Evolutionary conservation across 345 rosid species (phyloP), one percentile per base, ranked within the genome.

Genomic region (Melaleuca quinquenervia): DNA sequence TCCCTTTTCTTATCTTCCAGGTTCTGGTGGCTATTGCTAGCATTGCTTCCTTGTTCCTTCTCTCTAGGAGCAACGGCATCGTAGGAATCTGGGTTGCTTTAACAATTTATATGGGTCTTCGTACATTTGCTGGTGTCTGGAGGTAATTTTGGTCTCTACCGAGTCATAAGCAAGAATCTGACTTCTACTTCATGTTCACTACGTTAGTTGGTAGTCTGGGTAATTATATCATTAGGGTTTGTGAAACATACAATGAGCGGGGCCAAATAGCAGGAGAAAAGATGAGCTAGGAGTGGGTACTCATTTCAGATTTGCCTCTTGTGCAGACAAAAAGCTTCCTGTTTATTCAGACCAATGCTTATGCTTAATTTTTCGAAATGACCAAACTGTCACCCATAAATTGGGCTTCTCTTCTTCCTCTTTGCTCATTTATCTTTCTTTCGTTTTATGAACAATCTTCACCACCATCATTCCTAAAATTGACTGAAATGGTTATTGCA

Each of bases 41-140:
- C 93, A 90, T 97, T 82, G 94, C 80, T 52, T 87, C 94, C 12
- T 74, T 96, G 32, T 88, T 91, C 84, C 78, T 91, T 70, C 95
- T 97, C 78, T 92, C 91, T 1, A 93, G 93, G 88, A 86, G 90
- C 24, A 86, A 90, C 84, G 99, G 99, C 11, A 95, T 96, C 53
- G 70, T 95, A 26, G 99, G 99, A 58, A 94, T 97, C 29, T 97
- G 99, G 99, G 50, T 92, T 86, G 98, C 98, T 82, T 87, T 97
- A 76, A 93, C 99, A 48, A 93, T 97, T 44, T 97, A 93, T 85
- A 97, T 97, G 98, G 94, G 86, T 78, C 94, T 97, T 11, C 95
- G 99, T 5, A 88, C 93, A 22, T 88, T 94, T 82, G 98, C 98
- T 48, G 99, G 99, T 83, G 84, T 94, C 22, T 96, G 95, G 94